Conservation (phyloP, 179 eudicot genomes). For the Silene coronaria region DNA sequence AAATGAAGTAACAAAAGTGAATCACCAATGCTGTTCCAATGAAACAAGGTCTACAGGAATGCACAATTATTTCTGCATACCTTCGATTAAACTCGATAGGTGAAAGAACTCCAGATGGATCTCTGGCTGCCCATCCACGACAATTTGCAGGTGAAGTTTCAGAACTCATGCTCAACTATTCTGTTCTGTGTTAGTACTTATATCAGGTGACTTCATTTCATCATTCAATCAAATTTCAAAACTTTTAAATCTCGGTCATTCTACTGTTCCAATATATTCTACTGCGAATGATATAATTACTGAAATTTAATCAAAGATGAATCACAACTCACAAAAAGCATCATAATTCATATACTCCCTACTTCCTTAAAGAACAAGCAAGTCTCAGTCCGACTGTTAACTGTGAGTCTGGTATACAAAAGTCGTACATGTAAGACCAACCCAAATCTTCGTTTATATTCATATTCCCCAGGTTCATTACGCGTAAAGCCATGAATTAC, state of each 20-base stretch:
- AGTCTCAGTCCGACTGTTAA: not conserved
- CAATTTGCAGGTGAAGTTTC: constrained; percentile 8
- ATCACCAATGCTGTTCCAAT: no score
- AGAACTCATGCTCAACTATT: constrained; percentile 10
- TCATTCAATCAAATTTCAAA: not conserved
- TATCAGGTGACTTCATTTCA: not conserved
- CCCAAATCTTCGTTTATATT: not conserved
- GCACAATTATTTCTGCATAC: not conserved
- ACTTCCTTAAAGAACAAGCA: not conserved
- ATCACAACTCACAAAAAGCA: no score
- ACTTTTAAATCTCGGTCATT: no score
- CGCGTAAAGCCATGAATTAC: not conserved
- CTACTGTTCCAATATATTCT: no score
- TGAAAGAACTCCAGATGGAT: constrained; percentile 17
- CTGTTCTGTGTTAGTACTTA: not conserved
- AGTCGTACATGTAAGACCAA: not conserved
- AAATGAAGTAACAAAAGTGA: no score
- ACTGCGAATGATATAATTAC: not conserved
- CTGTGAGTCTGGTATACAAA: not conserved
- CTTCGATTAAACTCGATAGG: constrained; percentile 12
- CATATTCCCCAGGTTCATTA: not conserved
- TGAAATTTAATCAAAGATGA: not conserved
- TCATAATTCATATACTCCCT: not conserved
- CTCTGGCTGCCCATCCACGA: constrained; percentile 18
- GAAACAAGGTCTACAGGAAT: not conserved